Base-by-base conservation (phyloP, 495 filamentous ascomycete genomes). In the Viridothelium virens region DNA sequence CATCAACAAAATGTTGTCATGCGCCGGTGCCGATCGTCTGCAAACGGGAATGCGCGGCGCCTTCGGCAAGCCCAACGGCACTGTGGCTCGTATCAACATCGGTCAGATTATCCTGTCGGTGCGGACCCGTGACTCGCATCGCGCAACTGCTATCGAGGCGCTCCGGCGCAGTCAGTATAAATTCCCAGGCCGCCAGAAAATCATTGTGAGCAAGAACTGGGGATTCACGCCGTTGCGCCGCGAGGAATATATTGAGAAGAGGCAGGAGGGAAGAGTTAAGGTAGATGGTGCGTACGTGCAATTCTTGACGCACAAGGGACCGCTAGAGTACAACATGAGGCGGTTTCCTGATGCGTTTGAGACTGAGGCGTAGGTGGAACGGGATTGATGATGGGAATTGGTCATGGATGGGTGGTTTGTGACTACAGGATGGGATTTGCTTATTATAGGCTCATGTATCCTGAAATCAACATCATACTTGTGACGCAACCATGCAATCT, bases 1-100 rank as follows among this genome's bases (percentile, higher is more conserved):
- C 81, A 98, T 98, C 91, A 98, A 98, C 90, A 98, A 98, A 86
- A 97, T 98, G 94, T 90, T 98, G 89, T 97, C 93, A 70, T 97
- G 94, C 79, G 94, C 94, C 74, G 94, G 94, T 82, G 94, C 94
- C 87, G 94, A 98, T 97, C 88, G 94, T 86, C 87, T 98, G 76
- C 94, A 98, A 81, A 97, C 94, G 69, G 94, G 94, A 82, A 98
- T 98, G 94, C 94, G 94, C 88, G 94, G 94, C 86, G 94, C 94
- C 70, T 98, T 90, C 86, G 94, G 94, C 78, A 98, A 98, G 87
- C 93, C 94, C 80, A 92, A 97, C 84, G 94, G 93, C 76, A 86
- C 85, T 71, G 94, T 98, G 73, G 94, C 94, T 77, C 94, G 94
- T 87, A 92, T 97, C 82, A 96, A 96, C 86, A 97, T 98, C 71